Base-by-base conservation (phyloP, 148 eudicot species). In the Fallopia convolvulus region DNA sequence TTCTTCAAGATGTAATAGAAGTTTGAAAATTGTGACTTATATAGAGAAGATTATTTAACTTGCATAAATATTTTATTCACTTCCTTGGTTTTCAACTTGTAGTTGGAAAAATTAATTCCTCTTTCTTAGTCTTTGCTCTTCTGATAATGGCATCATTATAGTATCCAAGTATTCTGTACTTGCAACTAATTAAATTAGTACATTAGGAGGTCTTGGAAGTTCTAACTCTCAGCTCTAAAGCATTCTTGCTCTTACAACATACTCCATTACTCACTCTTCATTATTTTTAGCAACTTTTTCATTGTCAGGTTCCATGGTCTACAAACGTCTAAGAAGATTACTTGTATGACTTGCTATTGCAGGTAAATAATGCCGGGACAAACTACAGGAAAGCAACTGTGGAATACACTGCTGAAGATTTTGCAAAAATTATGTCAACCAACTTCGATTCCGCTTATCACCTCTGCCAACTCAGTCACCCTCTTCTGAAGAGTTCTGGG, bases 291-390 rank as follows among this genome's bases (percentile, higher is more conserved):
- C 10, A 55, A 6, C 8, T 55, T 17, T 15, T 55, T 55, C 60
- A 18, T 18, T 5, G 26, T 18, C 60, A n/a, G 8, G 1, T 55
- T 55, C 23, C 60, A 55, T n/a, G 23, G 49, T 1, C 12, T 11
- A 48, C 3, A 3, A 13, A 11, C 15, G 17, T 52, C 58, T 52
- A 17, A 60, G 66, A 60, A 21, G 14, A 10, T 14, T 63, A 26
- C 17, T 13, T 17, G 13, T 2, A 21, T 5, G 10, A 60, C 68
- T 18, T 60, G 44, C 72, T 39, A 44, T 33, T 56, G 53, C 79
- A 94, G 98, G 80, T 94, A 79, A 94, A 94, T 82, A 94, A 94
- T 84, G 98, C 87, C 1, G 98, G 98, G 74, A 92, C 93, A 52
- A 94, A 89, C 85, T 80, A 88, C 41, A 79, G 89, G 87, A 90